These are phyloP conservation scores for Meira miltonrushii DNA, from an alignment of 1,284 basidiomycete genomes.

Conservation along the genomic window DNA sequence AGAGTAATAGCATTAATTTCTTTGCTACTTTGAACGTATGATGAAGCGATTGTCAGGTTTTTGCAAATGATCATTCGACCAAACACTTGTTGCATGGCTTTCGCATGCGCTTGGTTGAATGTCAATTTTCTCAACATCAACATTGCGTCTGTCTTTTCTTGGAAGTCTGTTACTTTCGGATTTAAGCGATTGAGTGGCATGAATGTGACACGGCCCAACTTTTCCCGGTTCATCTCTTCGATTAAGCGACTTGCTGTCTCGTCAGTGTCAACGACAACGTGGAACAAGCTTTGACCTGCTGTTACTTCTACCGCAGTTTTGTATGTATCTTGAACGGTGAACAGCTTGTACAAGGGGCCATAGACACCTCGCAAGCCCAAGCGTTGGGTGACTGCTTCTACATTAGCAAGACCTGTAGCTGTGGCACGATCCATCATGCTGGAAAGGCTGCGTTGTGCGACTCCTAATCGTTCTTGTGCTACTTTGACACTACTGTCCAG, in stretches of 20 bases:
- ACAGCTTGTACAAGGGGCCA: conserved; percentile 88
- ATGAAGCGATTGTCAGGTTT: conserved; percentile 83
- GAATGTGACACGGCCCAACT: conserved; percentile 89
- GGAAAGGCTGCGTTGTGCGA: conserved; percentile 71
- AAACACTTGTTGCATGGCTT: conserved; percentile 88
- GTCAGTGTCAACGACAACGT: conserved; percentile 94
- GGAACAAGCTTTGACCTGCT: conserved; percentile 83
- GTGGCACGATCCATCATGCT: conserved; percentile 93
- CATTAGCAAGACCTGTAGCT: conserved; percentile 74
- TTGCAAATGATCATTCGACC: conserved; percentile 93
- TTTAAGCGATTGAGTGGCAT: conserved; percentile 97
- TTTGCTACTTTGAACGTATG: conserved; percentile 82
- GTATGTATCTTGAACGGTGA: conserved; percentile 86
- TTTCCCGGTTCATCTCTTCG: conserved; percentile 85
- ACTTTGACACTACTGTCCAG: conserved; percentile 70
- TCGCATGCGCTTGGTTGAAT: conserved; percentile 67
- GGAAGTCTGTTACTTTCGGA: conserved; percentile 63
- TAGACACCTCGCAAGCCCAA: conserved; percentile 72
- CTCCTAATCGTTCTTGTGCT: conserved; percentile 73
- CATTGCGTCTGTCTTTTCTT: conserved; percentile 76
- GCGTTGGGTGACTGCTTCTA: conserved; percentile 72
- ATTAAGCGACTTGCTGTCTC: conserved; percentile 81
- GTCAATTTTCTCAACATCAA: conserved; percentile 70
- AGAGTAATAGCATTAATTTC: conserved; percentile 94
- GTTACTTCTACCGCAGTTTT: conserved; percentile 90